A percentile compares a stretch with the other conserved stretches of the same genome.
Conservation (phyloP, 2,329 filamentous ascomycete genomes). For the Tolypocladium album region DNA sequence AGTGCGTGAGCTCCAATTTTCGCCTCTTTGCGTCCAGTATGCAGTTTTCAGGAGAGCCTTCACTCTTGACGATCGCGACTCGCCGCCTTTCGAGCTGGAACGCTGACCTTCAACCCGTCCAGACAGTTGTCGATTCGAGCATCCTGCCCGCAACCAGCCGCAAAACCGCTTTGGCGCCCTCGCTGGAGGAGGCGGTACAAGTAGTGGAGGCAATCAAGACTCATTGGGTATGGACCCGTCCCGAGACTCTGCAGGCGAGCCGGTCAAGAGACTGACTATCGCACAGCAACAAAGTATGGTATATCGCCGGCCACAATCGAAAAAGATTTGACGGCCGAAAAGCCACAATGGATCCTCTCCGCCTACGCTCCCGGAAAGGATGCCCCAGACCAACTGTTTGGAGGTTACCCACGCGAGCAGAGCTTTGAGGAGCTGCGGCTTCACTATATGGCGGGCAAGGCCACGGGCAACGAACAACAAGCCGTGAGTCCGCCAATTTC, state of each 20-base stretch:
- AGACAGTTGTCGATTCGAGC: conserved; percentile 46
- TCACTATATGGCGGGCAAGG: conserved; percentile 53
- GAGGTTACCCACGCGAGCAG: conserved; percentile 67
- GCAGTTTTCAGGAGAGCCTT: neutral
- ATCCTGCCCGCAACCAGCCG: conserved; percentile 28
- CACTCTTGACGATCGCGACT: neutral
- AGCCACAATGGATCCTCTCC: conserved; percentile 77
- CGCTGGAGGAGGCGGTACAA: conserved; percentile 14
- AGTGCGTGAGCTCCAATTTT: conserved; percentile 24
- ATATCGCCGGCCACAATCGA: conserved; percentile 50
- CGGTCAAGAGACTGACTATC: conserved; percentile 1
- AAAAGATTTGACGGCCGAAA: conserved; percentile 57
- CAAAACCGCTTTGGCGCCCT: conserved; percentile 50
- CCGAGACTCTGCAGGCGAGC: neutral
- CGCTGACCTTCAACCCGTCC: neutral
- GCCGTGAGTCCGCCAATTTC: conserved; percentile 27
- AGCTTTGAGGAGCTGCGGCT: conserved; percentile 81
- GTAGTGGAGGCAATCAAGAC: conserved; percentile 12
- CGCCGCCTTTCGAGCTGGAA: neutral
- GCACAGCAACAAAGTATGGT: conserved; percentile 28
- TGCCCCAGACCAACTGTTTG: conserved; percentile 74
- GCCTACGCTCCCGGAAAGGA: conserved; percentile 71
- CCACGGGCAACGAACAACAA: conserved; percentile 46
- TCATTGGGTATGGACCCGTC: conserved; percentile 10
- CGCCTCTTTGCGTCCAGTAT: neutral